Base-by-base conservation (phyloP, 306 rosid species). In the Sesbania bispinosa region DNA sequence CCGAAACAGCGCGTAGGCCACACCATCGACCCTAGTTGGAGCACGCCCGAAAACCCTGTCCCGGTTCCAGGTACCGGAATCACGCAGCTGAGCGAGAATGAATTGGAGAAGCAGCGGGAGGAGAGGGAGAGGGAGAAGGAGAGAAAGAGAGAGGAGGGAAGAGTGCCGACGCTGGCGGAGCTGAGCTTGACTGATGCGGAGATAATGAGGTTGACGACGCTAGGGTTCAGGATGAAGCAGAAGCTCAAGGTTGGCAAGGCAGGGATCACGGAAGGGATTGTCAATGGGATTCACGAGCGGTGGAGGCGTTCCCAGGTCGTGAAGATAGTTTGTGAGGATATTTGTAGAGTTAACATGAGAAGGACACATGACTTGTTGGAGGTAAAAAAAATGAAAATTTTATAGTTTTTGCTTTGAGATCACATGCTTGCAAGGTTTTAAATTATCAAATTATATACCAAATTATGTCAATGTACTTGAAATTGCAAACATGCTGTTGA, bases 291-390 rank as follows among this genome's bases (percentile, higher is more conserved):
- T 79, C 97, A 93, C 53, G 98, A 93, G 82, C 86, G 88, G 62
- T 90, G 98, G 98, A 75, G 97, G 64, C 57, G 77, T 0, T 69
- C 77, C 0, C 96, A 93, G 77, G 88, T 93, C 4, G 98, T 88
- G 33, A 93, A 81, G 70, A 50, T 93, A 33, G 85, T 77, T 19
- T 88, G 92, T 54, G 98, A 93, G 69, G 98, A 90, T 84, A 27
- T 93, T 20, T 87, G 83, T 38, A 85, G 78, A 69, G 33, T 84
- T 72, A 93, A 93, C 87, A 93, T 93, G 97, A 90, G 87, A 84
- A 83, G 94, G 79, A 93, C 96, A 21, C 98, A 93, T 82, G 96
- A 93, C 24, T 71, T 93, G 66, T 73, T 93, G 82, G 97, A 93
- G 98, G 98, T 93, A 66, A 73, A 13, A 5, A 39, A 11, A 39